Evolutionary conservation across 345 rosid genomes (phyloP), one percentile per base, ranked within the genome.

Genomic region (Populus deltoides): DNA sequence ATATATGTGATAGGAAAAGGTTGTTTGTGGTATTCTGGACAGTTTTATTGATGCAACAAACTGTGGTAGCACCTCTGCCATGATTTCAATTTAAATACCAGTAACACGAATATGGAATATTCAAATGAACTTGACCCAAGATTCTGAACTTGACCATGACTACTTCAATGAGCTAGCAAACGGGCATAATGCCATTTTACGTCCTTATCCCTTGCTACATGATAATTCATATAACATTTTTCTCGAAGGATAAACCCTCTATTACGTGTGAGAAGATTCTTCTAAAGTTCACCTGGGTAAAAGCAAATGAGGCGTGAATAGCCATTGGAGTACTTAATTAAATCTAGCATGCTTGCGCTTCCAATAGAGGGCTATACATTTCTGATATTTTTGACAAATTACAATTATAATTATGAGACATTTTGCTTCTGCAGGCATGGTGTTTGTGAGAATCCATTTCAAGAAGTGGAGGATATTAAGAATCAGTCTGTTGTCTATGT

Each of bases 401-500:
- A 59, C 47, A 66, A 13, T 67, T 65, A 22, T 38, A 47, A 66
- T 12, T 7, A 11, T 22, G 51, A 55, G 71, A 31, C 29, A 71
- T 78, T 70, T 13, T 77, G 70, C 25, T 71, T 74, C 22, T 81
- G 76, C 88, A 95, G 99, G 86, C 86, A 95, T 73, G 99, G 98
- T 78, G 92, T 90, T 90, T 33, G 67, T 66, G 80, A 74, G 77
- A 86, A 78, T 86, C 75, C 83, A 47, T 67, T 88, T 79, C 81
- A 82, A 75, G 88, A 84, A 79, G 65, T 80, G 70, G 88, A 88
- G 66, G 91, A 88, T 79, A 81, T 72, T 72, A 85, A 78, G 71
- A 90, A 86, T 81, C 91, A 95, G 85, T 93, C 97, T 75, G 83
- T 89, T 81, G 97, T 90, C 77, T 95, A 91, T 76, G 87, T 95